Evolutionary conservation across 2,329 filamentous ascomycete species (phyloP).

Genomic region (Colletotrichum zoysiae): DNA sequence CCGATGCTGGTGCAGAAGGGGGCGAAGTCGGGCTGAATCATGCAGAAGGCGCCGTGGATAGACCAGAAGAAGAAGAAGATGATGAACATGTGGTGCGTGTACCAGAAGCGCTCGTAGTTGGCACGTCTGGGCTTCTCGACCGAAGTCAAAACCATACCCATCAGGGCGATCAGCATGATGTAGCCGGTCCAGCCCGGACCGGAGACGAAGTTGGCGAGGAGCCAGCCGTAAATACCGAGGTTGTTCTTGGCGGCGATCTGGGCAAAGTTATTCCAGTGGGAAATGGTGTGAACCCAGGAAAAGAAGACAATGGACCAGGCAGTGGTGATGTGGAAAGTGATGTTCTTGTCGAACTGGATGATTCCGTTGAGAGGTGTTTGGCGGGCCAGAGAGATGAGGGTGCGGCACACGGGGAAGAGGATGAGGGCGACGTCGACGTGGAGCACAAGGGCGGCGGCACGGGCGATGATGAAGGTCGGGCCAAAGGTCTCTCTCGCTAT

Average conservation of each 20-base stretch:
- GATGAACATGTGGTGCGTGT: slow-evolving; percentile 89
- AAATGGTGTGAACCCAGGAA: slow-evolving; percentile 87
- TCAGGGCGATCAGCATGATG: slow-evolving; percentile 83
- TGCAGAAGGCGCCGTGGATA: slow-evolving; percentile 90
- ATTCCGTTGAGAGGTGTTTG: slow-evolving; percentile 88
- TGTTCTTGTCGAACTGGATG: slow-evolving; percentile 91
- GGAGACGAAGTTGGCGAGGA: slow-evolving; percentile 81
- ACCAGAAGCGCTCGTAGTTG: slow-evolving; percentile 93
- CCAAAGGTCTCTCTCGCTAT: slow-evolving; percentile 77
- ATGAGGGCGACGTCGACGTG: slow-evolving; percentile 87
- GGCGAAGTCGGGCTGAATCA: slow-evolving; percentile 87
- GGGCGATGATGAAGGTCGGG: slow-evolving; percentile 80
- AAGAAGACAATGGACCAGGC: slow-evolving; percentile 92
- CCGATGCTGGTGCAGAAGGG: slow-evolving; percentile 81
- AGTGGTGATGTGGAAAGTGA: slow-evolving; percentile 87
- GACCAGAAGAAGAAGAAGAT: slow-evolving; percentile 93
- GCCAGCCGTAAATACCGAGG: slow-evolving; percentile 81
- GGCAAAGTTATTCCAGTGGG: slow-evolving; percentile 89
- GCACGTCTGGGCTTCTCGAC: slow-evolving; percentile 82
- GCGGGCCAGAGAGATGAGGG: slow-evolving; percentile 82
- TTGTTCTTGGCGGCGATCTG: slow-evolving; percentile 81
- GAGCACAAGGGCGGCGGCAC: slow-evolving; percentile 80
- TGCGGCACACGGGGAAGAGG: slow-evolving; percentile 85
- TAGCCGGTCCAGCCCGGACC: slow-evolving; percentile 90
- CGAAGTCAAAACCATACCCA: slow-evolving; percentile 83